A percentile compares a stretch with the other conserved stretches of the same genome.
Conservation (phyloP, 768 basidiomycete genomes). For the Sporobolomyces phaffii region DNA sequence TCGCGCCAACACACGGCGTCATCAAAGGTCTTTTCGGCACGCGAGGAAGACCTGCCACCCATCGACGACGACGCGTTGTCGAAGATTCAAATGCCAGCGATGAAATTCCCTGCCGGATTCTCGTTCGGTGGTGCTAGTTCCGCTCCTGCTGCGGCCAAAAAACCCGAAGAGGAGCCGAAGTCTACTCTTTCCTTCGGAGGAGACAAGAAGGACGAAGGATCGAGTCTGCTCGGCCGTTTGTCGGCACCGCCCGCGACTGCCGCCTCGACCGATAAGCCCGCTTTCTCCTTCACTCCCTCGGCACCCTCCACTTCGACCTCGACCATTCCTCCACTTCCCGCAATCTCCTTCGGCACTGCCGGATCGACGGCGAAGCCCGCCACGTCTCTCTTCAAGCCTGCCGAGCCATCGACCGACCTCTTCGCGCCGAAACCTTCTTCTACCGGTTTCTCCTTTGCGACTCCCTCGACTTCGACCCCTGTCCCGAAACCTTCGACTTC, state of each 20-base stretch:
- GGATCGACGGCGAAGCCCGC: not conserved
- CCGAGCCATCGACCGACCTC: not conserved
- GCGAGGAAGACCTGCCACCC: conserved; percentile 36
- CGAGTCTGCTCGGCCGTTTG: conserved; percentile 8
- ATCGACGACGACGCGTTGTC: conserved; percentile 25
- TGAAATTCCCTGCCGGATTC: conserved; percentile 26
- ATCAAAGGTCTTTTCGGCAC: conserved; percentile 29
- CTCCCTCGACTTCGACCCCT: conserved; percentile 5
- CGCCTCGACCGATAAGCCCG: not conserved
- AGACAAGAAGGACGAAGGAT: not conserved
- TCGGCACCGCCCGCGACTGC: not conserved
- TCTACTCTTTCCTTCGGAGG: not conserved
- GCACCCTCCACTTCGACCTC: not conserved
- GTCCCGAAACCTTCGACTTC: not conserved
- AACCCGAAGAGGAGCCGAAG: not conserved
- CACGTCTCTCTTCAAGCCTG: not conserved
- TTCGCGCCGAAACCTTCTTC: not conserved
- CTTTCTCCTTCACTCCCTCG: conserved; percentile 10
- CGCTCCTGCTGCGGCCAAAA: not conserved
- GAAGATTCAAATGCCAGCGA: conserved; percentile 21
- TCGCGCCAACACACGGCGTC: conserved; percentile 19
- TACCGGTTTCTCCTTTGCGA: not conserved
- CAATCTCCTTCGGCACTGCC: not conserved
- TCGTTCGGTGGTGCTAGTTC: conserved; percentile 10
- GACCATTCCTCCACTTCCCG: not conserved